phyloP scores from a whole-genome alignment of 768 basidiomycete species.

The Mycena rosella region DNA sequence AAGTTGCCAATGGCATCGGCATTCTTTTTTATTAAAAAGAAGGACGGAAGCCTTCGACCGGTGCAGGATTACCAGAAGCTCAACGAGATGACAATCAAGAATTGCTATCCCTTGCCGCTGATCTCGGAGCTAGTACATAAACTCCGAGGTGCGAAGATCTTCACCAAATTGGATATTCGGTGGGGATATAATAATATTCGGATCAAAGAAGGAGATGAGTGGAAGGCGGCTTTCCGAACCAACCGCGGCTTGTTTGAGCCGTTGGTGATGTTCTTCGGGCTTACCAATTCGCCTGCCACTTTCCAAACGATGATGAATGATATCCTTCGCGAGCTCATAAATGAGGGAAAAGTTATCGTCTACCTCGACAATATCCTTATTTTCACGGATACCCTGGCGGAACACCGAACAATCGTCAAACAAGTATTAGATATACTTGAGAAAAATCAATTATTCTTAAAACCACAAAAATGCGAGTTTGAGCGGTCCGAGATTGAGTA shows the following conservation, averaged over 20 bases:
- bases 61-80: conserved; percentile 51
- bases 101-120: conserved; percentile 52
- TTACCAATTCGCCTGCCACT: neutral
- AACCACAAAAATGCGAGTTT: conserved; percentile 16
- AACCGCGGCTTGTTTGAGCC: neutral
- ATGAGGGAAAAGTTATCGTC: conserved; percentile 42
- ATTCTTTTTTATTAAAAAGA: conserved; percentile 45
- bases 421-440: conserved; percentile 32
- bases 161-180: conserved; percentile 3
- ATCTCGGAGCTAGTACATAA: conserved; percentile 33
- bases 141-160: neutral
- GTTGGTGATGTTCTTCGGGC: neutral
- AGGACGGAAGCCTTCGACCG: conserved; percentile 40
- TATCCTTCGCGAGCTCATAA: conserved; percentile 41
- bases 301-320: conserved; percentile 12
- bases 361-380: conserved; percentile 51
- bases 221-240: too few relatives aligned
- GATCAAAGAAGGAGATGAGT: conserved; percentile 13
- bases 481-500: conserved; percentile 37
- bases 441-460: conserved; percentile 17
- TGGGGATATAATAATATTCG: conserved; percentile 1
- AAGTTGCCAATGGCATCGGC: conserved; percentile 42
- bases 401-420: conserved; percentile 33
- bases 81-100: conserved; percentile 51
- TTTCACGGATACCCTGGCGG: conserved; percentile 39